Evolutionary conservation across 2,329 filamentous ascomycete genomes (phyloP).

Genomic region (Falciphora oryzae): DNA sequence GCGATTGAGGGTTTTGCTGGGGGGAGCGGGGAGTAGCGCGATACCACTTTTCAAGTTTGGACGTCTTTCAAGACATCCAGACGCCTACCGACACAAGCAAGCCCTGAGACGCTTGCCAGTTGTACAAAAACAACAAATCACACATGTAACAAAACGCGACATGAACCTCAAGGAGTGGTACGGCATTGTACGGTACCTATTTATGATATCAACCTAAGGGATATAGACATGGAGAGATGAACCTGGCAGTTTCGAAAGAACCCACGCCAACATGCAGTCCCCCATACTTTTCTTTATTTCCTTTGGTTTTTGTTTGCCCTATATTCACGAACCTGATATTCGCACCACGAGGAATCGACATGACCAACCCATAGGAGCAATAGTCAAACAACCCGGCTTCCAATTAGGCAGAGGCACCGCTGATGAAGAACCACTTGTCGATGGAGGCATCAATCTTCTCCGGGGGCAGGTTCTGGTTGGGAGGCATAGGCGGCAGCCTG

Average conservation of each 20-base stretch:
- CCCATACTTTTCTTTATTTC: not conserved
- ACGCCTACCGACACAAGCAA: not conserved
- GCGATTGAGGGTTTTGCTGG: not conserved
- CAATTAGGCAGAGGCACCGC: slow-evolving; percentile 75
- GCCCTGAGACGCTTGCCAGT: too few relatives aligned
- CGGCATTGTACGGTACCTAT: not conserved
- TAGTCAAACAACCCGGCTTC: not conserved
- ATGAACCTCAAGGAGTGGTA: not conserved
- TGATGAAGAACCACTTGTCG: slow-evolving; percentile 99
- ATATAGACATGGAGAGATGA: not conserved
- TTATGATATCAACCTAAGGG: not conserved
- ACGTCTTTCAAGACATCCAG: not conserved
- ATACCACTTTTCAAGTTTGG: not conserved
- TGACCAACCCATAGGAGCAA: not conserved
- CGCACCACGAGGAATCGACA: not conserved
- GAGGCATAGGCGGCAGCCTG: slow-evolving; percentile 70
- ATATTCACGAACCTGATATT: not conserved
- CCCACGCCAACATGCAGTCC: not conserved
- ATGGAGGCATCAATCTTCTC: slow-evolving; percentile 93
- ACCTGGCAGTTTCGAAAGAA: not conserved
- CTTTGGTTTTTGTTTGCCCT: not conserved
- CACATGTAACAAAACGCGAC: not conserved
- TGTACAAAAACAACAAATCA: not conserved
- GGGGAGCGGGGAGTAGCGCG: not conserved
- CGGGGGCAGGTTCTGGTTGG: slow-evolving; percentile 71